These are phyloP conservation scores for Gossypium sturtianum DNA, from an alignment of 345 rosid species.

Conservation along the genomic window DNA sequence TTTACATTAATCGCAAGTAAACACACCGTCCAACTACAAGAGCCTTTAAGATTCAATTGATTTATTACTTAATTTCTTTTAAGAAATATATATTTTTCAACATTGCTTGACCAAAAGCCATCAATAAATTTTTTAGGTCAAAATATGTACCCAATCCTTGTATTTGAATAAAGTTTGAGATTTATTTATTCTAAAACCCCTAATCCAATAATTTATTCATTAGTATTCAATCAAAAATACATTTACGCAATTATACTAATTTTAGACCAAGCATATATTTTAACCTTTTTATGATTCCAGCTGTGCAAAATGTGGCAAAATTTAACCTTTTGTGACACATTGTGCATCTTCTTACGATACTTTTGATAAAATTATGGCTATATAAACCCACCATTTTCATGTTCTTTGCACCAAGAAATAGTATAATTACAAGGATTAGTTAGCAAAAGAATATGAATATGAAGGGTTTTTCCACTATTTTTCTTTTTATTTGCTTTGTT, in stretches of 20 bases:
- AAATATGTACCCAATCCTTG: too few relatives aligned
- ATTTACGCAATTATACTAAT: too few relatives aligned
- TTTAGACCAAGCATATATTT: background rate
- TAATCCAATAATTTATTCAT: too few relatives aligned
- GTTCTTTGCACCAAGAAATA: background rate
- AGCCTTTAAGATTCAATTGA: too few relatives aligned
- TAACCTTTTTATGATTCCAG: background rate
- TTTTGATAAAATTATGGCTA: background rate
- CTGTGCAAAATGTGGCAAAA: background rate
- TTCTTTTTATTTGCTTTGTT: background rate
- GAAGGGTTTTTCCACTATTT: background rate
- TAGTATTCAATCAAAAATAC: too few relatives aligned
- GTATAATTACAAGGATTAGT: background rate
- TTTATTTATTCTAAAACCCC: too few relatives aligned
- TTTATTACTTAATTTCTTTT: too few relatives aligned
- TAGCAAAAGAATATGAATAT: background rate
- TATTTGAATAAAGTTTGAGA: too few relatives aligned
- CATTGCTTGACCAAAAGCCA: too few relatives aligned
- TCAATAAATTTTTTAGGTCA: too few relatives aligned
- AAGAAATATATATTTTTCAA: too few relatives aligned
- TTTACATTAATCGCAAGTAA: accelerated
- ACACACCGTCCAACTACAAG: accelerated
- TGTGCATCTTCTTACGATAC: background rate
- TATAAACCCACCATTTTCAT: background rate
- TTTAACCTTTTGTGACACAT: background rate